These are phyloP conservation scores for Monosporascus sp. DNA, from an alignment of 2,329 filamentous ascomycete genomes.

Conservation along the genomic window DNA sequence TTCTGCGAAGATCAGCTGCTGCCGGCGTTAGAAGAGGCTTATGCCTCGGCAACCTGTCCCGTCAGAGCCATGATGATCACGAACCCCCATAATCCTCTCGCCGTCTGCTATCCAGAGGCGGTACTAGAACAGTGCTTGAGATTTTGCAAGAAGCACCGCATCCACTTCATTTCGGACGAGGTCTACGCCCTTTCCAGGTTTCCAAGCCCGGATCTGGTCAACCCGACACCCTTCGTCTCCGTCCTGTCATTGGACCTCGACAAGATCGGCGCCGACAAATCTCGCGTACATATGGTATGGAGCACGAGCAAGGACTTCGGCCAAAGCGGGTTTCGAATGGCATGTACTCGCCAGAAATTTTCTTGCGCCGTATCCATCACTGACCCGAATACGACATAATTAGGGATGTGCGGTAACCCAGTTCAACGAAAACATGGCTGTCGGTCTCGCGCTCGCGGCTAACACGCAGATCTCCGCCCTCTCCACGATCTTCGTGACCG, in stretches of 20 bases:
- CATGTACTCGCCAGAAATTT: too few relatives aligned
- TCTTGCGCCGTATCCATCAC: too few relatives aligned
- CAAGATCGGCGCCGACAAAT: neutral
- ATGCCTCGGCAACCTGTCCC: neutral
- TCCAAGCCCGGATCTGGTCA: neutral
- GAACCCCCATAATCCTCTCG: constrained; percentile 22
- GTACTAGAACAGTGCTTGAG: constrained; percentile 12
- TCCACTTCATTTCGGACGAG: constrained; percentile 25
- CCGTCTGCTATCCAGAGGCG: constrained; percentile 17
- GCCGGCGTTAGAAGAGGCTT: neutral
- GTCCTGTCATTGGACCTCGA: neutral
- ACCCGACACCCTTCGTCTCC: neutral
- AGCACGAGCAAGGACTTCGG: constrained; percentile 10
- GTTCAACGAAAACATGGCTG: constrained; percentile 1
- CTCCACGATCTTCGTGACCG: neutral
- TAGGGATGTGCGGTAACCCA: constrained; percentile 6
- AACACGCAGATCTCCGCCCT: constrained; percentile 6
- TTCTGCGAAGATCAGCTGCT: neutral
- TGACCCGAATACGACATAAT: too few relatives aligned
- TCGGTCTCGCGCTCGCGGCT: constrained; percentile 1
- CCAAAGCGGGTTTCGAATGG: constrained; percentile 2
- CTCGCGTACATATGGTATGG: constrained; percentile 6
- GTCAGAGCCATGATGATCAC: constrained; percentile 17
- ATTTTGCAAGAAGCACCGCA: constrained; percentile 15
- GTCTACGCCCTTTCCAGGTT: constrained; percentile 17